Conservation (phyloP, 2,329 filamentous ascomycete genomes). For the Phialophora expanda region DNA sequence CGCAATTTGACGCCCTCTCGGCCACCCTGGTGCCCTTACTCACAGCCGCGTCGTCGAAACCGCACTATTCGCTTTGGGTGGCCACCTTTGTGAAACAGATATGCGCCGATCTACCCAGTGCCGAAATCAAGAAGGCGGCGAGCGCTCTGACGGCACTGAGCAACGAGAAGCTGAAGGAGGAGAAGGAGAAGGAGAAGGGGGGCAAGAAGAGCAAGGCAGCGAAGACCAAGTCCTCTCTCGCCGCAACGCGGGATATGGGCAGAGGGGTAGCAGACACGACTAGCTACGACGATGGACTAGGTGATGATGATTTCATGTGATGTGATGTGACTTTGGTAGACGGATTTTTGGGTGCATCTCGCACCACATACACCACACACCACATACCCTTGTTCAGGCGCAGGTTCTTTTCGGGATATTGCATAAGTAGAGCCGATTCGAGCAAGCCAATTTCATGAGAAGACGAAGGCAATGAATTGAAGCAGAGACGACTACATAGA, state of each 20-base stretch:
- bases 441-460: conserved; percentile 8
- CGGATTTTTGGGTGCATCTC: not conserved
- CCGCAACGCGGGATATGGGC: conserved; percentile 61
- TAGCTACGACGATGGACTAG: conserved; percentile 81
- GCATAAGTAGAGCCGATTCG: conserved; percentile 10
- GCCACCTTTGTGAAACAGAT: conserved; percentile 90
- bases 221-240: conserved; percentile 89
- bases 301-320: conserved; percentile 60
- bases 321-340: conserved; percentile 52
- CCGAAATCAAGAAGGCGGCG: conserved; percentile 95
- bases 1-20: conserved; percentile 80
- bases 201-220: conserved; percentile 97
- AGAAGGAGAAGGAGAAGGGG: conserved; percentile 91
- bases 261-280: conserved; percentile 69
- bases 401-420: conserved; percentile 24
- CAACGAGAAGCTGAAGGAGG: conserved; percentile 99
- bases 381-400: not conserved
- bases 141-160: conserved; percentile 84
- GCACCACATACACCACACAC: not conserved
- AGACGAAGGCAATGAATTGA: conserved; percentile 8
- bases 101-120: conserved; percentile 82
- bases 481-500: conserved; percentile 8
- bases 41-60: conserved; percentile 76
- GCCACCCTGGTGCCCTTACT: conserved; percentile 81
- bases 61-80: conserved; percentile 86